These are phyloP conservation scores for Rhizopogon vulgaris DNA, from an alignment of 768 basidiomycete species.

Conservation along the genomic window DNA sequence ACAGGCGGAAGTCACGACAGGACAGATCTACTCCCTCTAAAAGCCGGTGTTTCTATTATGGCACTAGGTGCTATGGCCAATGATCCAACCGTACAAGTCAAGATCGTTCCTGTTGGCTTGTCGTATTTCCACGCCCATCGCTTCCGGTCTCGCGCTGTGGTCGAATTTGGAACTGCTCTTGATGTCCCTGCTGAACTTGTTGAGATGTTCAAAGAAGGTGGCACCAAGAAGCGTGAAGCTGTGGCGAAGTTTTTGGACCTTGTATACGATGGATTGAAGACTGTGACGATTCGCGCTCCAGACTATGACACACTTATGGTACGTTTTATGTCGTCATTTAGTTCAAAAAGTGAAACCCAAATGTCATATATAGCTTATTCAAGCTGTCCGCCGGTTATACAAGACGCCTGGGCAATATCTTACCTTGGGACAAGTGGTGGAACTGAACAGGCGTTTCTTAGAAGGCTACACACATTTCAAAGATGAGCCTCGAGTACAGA, in stretches of 20 bases:
- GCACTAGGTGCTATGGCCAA: conserved; percentile 96
- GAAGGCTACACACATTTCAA: conserved; percentile 92
- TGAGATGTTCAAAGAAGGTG: conserved; percentile 88
- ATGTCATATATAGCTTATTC: conserved; percentile 62
- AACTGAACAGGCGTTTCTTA: conserved; percentile 86
- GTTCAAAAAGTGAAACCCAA: too few species aligned
- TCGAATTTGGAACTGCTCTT: conserved; percentile 90
- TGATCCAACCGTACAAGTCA: conserved; percentile 78
- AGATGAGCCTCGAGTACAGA: conserved; percentile 83
- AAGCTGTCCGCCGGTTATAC: conserved; percentile 90
- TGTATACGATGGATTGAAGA: conserved; percentile 90
- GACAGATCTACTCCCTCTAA: conserved; percentile 91
- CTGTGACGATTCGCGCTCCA: conserved; percentile 91
- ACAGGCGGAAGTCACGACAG: conserved; percentile 97
- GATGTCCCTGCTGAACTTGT: conserved; percentile 89
- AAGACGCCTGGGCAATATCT: conserved; percentile 92
- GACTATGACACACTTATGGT: conserved; percentile 99
- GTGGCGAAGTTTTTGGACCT: conserved; percentile 84
- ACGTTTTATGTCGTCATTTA: conserved; percentile 16
- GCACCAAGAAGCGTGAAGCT: conserved; percentile 82
- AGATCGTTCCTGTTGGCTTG: conserved; percentile 83
- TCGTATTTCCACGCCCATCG: conserved; percentile 75
- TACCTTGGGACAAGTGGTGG: conserved; percentile 92
- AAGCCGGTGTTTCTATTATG: conserved; percentile 98
- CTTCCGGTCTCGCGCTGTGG: conserved; percentile 94